Conservation (phyloP, 495 filamentous ascomycete genomes). For the Aspergillus hancockii region DNA sequence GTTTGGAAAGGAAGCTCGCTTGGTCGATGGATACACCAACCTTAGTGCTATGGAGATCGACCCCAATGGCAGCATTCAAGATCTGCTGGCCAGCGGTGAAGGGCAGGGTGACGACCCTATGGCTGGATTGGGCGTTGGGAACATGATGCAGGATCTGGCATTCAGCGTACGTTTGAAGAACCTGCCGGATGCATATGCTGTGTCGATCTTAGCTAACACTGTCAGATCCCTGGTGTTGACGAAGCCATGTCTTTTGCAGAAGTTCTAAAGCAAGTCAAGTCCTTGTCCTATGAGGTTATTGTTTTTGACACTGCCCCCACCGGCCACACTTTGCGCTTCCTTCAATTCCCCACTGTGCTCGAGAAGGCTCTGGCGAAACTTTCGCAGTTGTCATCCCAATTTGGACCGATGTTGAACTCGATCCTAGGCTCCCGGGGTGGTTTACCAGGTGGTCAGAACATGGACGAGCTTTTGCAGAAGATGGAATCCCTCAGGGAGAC, state of each 20-base stretch:
- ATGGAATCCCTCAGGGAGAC: conserved; percentile 90
- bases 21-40: conserved; percentile 89
- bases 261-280: conserved; percentile 98
- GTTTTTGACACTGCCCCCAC: conserved; percentile 99
- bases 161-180: conserved; percentile 57
- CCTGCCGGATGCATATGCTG: not conserved
- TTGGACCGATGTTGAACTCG: conserved; percentile 93
- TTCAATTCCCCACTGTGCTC: conserved; percentile 97
- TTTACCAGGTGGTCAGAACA: conserved; percentile 85
- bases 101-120: conserved; percentile 70
- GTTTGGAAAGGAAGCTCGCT: conserved; percentile 96
- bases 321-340: conserved; percentile 98
- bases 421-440: conserved; percentile 82
- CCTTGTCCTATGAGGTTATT: conserved; percentile 96
- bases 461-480: conserved; percentile 89
- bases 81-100: conserved; percentile 79
- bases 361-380: conserved; percentile 98
- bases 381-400: conserved; percentile 88
- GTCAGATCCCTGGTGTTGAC: conserved; percentile 94
- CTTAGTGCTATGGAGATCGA: conserved; percentile 99
- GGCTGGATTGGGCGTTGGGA: conserved; percentile 64
- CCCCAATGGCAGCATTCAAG: conserved; percentile 96
- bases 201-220: conserved; percentile 22
- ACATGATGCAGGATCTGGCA: conserved; percentile 74
- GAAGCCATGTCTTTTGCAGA: conserved; percentile 99